Percentiles rank a stretch among this genome's conserved stretches.
Conservation (phyloP, 2,329 filamentous ascomycete genomes). For the Verticillium dahliae region DNA sequence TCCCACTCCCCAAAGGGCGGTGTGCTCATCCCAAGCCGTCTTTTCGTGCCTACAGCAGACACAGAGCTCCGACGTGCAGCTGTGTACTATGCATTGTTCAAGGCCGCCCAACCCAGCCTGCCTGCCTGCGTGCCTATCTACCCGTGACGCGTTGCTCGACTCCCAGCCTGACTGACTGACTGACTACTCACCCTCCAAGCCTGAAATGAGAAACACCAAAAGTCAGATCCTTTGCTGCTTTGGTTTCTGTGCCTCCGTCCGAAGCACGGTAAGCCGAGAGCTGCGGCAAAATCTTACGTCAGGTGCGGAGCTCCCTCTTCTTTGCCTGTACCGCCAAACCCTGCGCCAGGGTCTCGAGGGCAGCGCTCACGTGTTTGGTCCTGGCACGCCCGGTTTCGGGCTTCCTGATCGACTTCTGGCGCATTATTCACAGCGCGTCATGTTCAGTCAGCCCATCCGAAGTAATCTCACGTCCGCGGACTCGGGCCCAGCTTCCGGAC, state of each 20-base stretch:
- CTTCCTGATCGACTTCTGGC: background rate
- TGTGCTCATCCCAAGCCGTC: background rate
- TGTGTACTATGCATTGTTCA: background rate
- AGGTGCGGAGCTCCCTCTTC: background rate
- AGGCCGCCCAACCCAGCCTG: background rate
- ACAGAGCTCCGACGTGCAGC: background rate
- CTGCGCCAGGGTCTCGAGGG: background rate
- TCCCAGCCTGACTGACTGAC: background rate
- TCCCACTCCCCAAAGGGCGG: background rate
- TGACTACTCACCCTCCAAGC: no score
- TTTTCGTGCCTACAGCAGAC: background rate
- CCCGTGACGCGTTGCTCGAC: background rate
- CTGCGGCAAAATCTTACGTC: background rate
- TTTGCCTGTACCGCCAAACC: background rate
- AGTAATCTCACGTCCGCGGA: background rate
- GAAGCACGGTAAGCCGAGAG: background rate
- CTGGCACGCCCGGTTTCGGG: background rate
- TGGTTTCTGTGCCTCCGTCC: background rate
- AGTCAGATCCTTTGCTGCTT: no score
- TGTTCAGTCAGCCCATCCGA: background rate
- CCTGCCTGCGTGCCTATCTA: background rate
- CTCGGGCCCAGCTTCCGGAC: background rate
- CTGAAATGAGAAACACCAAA: no score
- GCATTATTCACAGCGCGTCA: background rate
- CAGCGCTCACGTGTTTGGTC: background rate